A percentile compares a stretch with the other conserved stretches of the same genome.
phyloP scores from a whole-genome alignment of 1,284 basidiomycete genomes.

The Trametes pubescens region DNA sequence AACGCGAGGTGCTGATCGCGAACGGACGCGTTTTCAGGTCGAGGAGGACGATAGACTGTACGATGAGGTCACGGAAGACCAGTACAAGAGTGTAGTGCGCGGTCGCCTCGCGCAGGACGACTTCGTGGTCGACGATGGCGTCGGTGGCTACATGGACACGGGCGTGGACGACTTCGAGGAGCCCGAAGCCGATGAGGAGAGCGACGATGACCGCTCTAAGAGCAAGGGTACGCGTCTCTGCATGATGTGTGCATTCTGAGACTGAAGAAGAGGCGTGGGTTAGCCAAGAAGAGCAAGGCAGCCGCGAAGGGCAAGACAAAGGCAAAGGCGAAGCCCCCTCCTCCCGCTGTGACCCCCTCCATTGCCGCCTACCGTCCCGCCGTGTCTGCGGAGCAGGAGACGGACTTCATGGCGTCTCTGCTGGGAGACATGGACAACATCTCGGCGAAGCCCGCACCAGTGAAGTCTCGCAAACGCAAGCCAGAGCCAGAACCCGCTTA shows the following conservation, averaged over 20 bases:
- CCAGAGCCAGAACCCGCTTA: conserved; percentile 65
- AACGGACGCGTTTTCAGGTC: conserved; percentile 20
- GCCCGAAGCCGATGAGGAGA: conserved; percentile 55
- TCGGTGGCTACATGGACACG: conserved; percentile 93
- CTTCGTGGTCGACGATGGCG: conserved; percentile 96
- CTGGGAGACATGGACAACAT: conserved; percentile 72
- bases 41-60: conserved; percentile 83
- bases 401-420: conserved; percentile 86
- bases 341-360: conserved; percentile 61
- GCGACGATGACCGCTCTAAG: conserved; percentile 39
- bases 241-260: not conserved
- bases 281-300: conserved; percentile 54
- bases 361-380: conserved; percentile 81
- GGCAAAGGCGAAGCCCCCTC: conserved; percentile 56
- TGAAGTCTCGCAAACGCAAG: conserved; percentile 73
- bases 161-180: conserved; percentile 94
- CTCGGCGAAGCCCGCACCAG: conserved; percentile 44
- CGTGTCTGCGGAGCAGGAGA: conserved; percentile 79
- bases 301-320: conserved; percentile 49
- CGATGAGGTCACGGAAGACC: conserved; percentile 92
- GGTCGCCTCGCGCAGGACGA: conserved; percentile 91
- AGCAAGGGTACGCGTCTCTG: conserved; percentile 49
- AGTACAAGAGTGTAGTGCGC: conserved; percentile 89
- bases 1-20: not conserved
- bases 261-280: conserved; percentile 1